phyloP scores from a whole-genome alignment of 2,329 filamentous ascomycete genomes.

The Xylaria arbuscula region DNA sequence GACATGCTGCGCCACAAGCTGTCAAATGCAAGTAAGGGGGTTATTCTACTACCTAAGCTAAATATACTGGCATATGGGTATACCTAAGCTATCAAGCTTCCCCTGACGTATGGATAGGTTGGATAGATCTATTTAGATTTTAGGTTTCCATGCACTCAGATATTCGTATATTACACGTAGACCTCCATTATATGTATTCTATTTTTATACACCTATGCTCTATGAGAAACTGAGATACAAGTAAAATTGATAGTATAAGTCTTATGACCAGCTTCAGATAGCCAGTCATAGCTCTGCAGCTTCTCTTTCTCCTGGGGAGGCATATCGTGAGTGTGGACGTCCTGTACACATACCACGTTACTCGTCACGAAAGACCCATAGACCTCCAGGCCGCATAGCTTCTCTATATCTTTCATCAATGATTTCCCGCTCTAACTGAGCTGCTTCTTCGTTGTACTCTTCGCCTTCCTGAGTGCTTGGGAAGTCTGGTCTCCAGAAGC shows the following conservation, averaged over 20 bases:
- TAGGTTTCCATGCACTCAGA: no score
- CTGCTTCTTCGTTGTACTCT: constrained; percentile 72
- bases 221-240: neutral
- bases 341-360: constrained; percentile 47
- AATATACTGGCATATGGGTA: neutral
- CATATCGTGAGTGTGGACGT: constrained; percentile 13
- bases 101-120: neutral
- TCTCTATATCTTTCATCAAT: constrained; percentile 82
- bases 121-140: neutral
- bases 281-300: neutral
- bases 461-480: constrained; percentile 85
- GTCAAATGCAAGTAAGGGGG: constrained; percentile 2
- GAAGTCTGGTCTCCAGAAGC: constrained; percentile 92
- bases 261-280: neutral
- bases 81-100: neutral
- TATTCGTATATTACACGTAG: neutral
- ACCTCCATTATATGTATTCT: neutral
- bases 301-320: neutral
- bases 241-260: neutral
- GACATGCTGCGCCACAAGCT: constrained; percentile 1
- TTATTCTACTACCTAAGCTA: constrained; percentile 1
- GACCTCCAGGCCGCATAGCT: constrained; percentile 79
- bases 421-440: constrained; percentile 69
- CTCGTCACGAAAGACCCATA: constrained; percentile 87
- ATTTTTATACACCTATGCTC: neutral